Base-by-base conservation (phyloP, 2,329 filamentous ascomycete genomes). In the Fusarium sp. region DNA sequence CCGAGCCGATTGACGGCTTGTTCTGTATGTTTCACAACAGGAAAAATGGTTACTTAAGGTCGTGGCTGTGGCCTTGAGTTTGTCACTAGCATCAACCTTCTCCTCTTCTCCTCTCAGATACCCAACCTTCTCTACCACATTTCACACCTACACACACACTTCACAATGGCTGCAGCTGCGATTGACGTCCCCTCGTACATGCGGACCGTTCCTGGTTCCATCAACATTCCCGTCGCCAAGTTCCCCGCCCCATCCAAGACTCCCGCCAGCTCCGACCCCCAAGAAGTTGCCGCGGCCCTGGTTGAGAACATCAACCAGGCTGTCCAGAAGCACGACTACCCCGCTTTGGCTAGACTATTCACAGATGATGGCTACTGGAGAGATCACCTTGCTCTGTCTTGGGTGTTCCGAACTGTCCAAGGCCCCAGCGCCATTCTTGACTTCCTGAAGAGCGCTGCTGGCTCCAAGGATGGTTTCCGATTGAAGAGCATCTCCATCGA, bases 301-400 rank as follows among this genome's bases (percentile, higher is more conserved):
- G 74, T 88, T 14, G 64, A 79, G 1, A 68, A 73, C 1, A 77
- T 70, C 74, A 89, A 88, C 74, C 67, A 80, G 9, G 78, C 79
- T 1, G 68, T 90, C 1, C 65, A 74, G 6, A 77, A 73, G 13
- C 77, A 81, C 4, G 81, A 88, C 61, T 77, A 82, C 47, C 40
- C 71, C 2, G 75, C 77, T 2, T 47, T 86, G 0, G 76, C 83
- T 0, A 63, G 74, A 5, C 61, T 77, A 31, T 78, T 78, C 47
- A 56, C 83, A 4, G 73, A 81, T 1, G 81, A 86, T 22, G 86
- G 87, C 65, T 90, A 86, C 79, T 91, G 89, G 90, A 85, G 89
- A 10, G 90, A 91, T 74, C 88, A 90, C 50, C 81, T 91, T 0
- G 86, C 85, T 22, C 78, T 91, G 1, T 85, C 88, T 0, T 91